phyloP scores from a whole-genome alignment of 1,139 yeast genomes.

The Torulaspora pretoriensis region DNA sequence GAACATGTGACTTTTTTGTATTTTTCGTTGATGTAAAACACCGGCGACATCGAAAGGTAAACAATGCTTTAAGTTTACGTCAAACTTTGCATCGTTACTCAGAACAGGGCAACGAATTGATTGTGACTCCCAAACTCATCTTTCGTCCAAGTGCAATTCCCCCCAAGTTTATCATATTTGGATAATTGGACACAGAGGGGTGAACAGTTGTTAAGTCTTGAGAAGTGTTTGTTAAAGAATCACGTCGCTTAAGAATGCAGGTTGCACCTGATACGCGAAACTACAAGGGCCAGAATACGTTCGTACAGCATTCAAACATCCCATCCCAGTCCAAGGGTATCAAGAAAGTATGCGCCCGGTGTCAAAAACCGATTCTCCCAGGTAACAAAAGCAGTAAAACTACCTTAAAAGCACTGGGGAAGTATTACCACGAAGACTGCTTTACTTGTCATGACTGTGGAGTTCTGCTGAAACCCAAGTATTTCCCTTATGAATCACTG shows the following conservation, averaged over 20 bases:
- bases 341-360: slow-evolving; percentile 50
- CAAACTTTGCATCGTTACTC: neutral
- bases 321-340: slow-evolving; percentile 7
- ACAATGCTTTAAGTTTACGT: slow-evolving; percentile 9
- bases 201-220: neutral
- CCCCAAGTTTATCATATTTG: neutral
- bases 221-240: neutral
- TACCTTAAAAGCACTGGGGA: slow-evolving; percentile 72
- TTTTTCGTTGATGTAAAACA: slow-evolving; percentile 2
- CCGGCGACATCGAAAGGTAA: slow-evolving; percentile 6
- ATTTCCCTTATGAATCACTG: slow-evolving; percentile 44
- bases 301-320: slow-evolving; percentile 1
- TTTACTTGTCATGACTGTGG: slow-evolving; percentile 83
- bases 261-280: slow-evolving; percentile 5
- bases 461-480: slow-evolving; percentile 55
- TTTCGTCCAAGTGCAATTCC: neutral
- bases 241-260: slow-evolving; percentile 5
- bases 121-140: neutral
- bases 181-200: neutral
- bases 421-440: slow-evolving; percentile 81
- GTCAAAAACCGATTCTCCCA: slow-evolving; percentile 66
- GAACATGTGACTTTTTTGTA: neutral
- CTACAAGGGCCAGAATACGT: slow-evolving; percentile 2
- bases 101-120: neutral
- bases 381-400: slow-evolving; percentile 45